phyloP scores from a whole-genome alignment of 2,329 filamentous ascomycete species.

The Microsporum canis region DNA sequence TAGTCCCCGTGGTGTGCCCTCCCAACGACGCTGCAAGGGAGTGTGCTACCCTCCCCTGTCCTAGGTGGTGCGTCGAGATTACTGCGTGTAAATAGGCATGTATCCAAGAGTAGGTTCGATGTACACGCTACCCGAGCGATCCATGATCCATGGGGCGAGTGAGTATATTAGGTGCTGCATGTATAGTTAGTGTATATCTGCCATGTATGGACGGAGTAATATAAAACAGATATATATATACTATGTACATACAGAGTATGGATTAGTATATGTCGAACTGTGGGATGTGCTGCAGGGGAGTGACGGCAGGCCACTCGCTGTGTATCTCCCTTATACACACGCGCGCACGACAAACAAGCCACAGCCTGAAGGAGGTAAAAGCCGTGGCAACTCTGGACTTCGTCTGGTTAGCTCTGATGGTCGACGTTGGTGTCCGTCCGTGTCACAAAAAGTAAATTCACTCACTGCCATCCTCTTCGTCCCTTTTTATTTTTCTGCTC shows the following conservation, averaged over 20 bases:
- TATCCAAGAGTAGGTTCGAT: not conserved
- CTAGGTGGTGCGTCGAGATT: not conserved
- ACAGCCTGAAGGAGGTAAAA: too few species aligned
- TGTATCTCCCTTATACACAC: not conserved
- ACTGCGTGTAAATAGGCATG: not conserved
- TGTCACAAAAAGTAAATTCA: constrained; percentile 1
- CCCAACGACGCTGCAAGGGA: not conserved
- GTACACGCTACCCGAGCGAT: not conserved
- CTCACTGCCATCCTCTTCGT: not conserved
- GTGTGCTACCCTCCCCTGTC: not conserved
- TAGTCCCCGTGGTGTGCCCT: not conserved
- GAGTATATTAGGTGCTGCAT: not conserved
- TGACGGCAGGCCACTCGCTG: not conserved
- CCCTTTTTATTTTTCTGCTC: not conserved
- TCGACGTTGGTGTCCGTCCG: constrained; percentile 1
- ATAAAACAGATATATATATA: not conserved
- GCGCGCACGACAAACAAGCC: too few species aligned
- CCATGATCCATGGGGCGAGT: not conserved
- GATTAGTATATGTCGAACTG: not conserved
- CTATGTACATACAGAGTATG: too few species aligned
- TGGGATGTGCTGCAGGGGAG: not conserved
- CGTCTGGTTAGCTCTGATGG: not conserved
- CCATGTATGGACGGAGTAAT: not conserved
- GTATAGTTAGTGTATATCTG: not conserved
- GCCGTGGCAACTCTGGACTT: not conserved